Base-by-base conservation (phyloP, 2,329 filamentous ascomycete genomes). In the Arthrinium phaeospermum region DNA sequence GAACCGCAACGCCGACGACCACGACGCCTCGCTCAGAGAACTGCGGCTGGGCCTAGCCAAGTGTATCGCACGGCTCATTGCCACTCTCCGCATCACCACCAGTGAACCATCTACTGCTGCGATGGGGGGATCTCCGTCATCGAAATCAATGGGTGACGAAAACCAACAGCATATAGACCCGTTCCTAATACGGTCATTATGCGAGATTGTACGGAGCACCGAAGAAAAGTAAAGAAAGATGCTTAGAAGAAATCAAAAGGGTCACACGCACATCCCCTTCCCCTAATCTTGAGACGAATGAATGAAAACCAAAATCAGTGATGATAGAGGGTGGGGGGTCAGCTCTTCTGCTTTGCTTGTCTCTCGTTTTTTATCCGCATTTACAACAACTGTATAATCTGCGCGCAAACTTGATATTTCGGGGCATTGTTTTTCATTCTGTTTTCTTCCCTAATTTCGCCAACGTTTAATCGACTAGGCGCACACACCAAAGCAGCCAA, bases 61-160 rank as follows among this genome's bases (percentile, higher is more conserved):
- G 61, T 90, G 88, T 77, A 86, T 90, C 72, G 82, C 82, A 2
- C 79, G 86, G 22, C 80, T 91, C 2, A 84, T 90, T 0, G 81
- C 84, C 3, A 89, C 88, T 5, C 83, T 89, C 71, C 82, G 82
- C 71, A 74, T 74, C 24, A 71, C 71, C 4, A 27, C 71, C 12
- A 22, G 27, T 53, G 71, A 71, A 7, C 14, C 37, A 30, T 12
- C 53, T 41, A 24, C 41, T 30, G 34, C 53, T 34, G 16, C 53
- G 4, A 24, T 69, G 47, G n/a, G 61, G 24, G 68, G n/a, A 1
- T 68, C 44, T 24, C 30, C 45, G 24, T 27, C 67, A 3, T 67
- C 67, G 37, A 67, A 34, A 69, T n/a, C 45, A 4, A 34, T 49
- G 19, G 74, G 16, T n/a, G 53, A 74, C 27, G 73, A 71, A 22